These are phyloP conservation scores for Agrocybe pediades DNA, from an alignment of 768 basidiomycete genomes.

Conservation along the genomic window DNA sequence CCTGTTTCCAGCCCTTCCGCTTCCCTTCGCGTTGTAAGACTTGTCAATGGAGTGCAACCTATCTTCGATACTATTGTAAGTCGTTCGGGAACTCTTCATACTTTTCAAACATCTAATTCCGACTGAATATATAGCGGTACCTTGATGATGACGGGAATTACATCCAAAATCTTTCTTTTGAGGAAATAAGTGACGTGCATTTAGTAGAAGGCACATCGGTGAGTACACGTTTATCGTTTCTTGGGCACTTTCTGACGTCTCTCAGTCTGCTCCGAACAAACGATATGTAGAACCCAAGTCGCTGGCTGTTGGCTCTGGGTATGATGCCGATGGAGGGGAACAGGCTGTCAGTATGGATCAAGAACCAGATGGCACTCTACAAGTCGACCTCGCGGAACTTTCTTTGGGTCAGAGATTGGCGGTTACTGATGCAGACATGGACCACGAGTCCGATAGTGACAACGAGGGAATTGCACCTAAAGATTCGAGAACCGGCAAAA, in stretches of 20 bases:
- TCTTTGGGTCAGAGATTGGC: constrained; percentile 90
- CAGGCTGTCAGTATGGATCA: constrained; percentile 48
- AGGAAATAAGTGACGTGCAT: constrained; percentile 31
- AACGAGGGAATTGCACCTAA: constrained; percentile 32
- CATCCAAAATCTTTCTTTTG: constrained; percentile 49
- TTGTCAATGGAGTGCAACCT: constrained; percentile 57
- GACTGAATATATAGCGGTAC: constrained; percentile 55
- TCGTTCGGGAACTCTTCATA: constrained; percentile 13
- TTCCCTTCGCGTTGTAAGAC: constrained; percentile 51
- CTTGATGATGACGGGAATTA: constrained; percentile 55
- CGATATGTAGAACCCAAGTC: constrained; percentile 69
- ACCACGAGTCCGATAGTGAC: constrained; percentile 48
- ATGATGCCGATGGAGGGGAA: constrained; percentile 62
- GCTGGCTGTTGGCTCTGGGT: constrained; percentile 67
- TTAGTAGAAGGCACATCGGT: constrained; percentile 12
- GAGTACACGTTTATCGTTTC: constrained; percentile 1
- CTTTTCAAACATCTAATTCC: constrained; percentile 13
- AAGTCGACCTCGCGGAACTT: constrained; percentile 86
- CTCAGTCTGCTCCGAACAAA: constrained; percentile 51
- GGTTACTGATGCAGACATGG: constrained; percentile 53
- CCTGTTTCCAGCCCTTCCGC: constrained; percentile 45
- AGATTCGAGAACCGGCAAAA: constrained; percentile 32
- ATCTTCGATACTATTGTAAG: constrained; percentile 63
- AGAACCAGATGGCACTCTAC: constrained; percentile 69
- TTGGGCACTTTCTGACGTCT: constrained; percentile 1